phyloP scores from a whole-genome alignment of 192 early-diverging fungal species.

The Entomortierella beljakovae region DNA sequence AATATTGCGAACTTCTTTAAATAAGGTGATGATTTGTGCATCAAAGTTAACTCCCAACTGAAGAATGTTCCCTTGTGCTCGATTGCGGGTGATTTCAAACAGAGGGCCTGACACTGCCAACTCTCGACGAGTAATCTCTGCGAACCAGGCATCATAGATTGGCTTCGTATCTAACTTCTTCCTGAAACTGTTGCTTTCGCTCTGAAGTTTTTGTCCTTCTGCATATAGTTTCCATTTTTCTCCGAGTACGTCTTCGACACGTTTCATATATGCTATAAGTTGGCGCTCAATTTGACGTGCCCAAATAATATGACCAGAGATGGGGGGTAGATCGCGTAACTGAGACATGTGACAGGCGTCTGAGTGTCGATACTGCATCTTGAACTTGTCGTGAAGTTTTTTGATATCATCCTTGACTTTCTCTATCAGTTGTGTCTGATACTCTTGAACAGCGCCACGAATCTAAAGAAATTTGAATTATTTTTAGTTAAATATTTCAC shows the following conservation, averaged over 20 bases:
- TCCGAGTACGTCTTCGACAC: constrained; percentile 98
- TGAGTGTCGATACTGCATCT: constrained; percentile 88
- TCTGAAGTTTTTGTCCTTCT: constrained; percentile 94
- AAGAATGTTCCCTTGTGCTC: constrained; percentile 76
- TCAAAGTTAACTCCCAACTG: constrained; percentile 96
- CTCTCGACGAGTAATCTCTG: constrained; percentile 84
- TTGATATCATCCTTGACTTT: constrained; percentile 98
- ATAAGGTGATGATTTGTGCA: constrained; percentile 91
- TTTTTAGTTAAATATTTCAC: background rate
- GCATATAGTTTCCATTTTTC: constrained; percentile 97
- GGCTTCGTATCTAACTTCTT: constrained; percentile 94
- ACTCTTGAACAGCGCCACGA: constrained; percentile 99
- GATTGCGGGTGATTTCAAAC: constrained; percentile 87
- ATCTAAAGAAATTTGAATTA: constrained; percentile 64
- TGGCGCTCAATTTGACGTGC: constrained; percentile 97
- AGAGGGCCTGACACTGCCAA: constrained; percentile 88
- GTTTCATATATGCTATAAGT: constrained; percentile 93
- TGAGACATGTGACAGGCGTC: constrained; percentile 91
- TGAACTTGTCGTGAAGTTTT: constrained; percentile 96
- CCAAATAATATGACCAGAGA: constrained; percentile 97
- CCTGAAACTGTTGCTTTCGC: constrained; percentile 88
- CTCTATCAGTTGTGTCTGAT: constrained; percentile 98
- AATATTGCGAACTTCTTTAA: constrained; percentile 99
- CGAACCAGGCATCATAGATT: constrained; percentile 93
- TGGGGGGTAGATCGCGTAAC: constrained; percentile 92